Conservation (phyloP, 768 basidiomycete genomes). For the Tephrocybe sp. region DNA sequence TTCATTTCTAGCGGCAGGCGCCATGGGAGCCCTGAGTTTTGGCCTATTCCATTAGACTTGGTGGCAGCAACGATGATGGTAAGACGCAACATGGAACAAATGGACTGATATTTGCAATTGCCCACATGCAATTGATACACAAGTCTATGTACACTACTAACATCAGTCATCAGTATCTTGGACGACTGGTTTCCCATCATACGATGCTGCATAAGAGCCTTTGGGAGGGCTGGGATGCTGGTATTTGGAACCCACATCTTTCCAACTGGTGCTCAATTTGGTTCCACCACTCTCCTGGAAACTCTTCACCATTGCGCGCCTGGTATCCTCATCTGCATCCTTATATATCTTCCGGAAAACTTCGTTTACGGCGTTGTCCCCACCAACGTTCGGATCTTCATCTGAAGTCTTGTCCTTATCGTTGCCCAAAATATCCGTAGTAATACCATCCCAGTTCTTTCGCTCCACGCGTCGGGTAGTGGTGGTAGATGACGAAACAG, state of each 20-base stretch:
- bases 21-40: slow-evolving; percentile 80
- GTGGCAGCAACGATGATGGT: slow-evolving; percentile 96
- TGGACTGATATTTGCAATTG: background rate
- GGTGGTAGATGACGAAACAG: slow-evolving; percentile 26
- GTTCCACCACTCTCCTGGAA: slow-evolving; percentile 95
- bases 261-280: slow-evolving; percentile 94
- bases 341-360: slow-evolving; percentile 92
- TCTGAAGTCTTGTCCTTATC: slow-evolving; percentile 70
- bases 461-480: slow-evolving; percentile 27
- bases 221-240: too few species aligned
- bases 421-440: slow-evolving; percentile 55
- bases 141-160: background rate
- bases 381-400: slow-evolving; percentile 88
- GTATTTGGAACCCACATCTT: slow-evolving; percentile 51
- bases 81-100: slow-evolving; percentile 53
- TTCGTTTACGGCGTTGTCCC: slow-evolving; percentile 79
- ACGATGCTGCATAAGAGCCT: too few species aligned
- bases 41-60: slow-evolving; percentile 82
- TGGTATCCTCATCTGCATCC: slow-evolving; percentile 90
- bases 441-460: slow-evolving; percentile 93
- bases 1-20: slow-evolving; percentile 83
- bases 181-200: background rate
- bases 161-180: background rate
- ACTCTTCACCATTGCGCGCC: slow-evolving; percentile 97
- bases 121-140: background rate